A percentile compares a stretch with the other conserved stretches of the same genome.
Evolutionary conservation across 164 flowering plant species (phyloP).

Genomic region (Nelumbo lutea): DNA sequence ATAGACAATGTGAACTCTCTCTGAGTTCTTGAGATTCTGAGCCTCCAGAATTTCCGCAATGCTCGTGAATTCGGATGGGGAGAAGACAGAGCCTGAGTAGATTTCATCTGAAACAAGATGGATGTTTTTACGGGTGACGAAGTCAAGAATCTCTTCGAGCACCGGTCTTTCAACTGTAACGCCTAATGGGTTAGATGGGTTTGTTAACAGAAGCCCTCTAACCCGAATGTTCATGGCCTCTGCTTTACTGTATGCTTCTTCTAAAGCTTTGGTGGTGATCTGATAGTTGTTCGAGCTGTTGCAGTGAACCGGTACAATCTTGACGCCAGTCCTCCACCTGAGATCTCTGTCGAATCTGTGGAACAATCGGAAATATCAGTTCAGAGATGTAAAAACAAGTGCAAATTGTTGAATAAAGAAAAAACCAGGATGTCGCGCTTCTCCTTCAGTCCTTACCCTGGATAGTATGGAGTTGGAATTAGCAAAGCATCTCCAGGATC

Average conservation of each 20-base stretch:
- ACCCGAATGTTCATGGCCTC: constrained; percentile 1
- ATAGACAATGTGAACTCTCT: constrained; percentile 12
- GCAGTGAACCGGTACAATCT: constrained; percentile 12
- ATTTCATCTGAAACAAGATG: constrained; percentile 10
- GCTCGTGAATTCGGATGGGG: constrained; percentile 5
- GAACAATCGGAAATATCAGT: not conserved
- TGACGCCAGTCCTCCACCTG: constrained; percentile 14
- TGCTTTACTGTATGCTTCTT: constrained; percentile 4
- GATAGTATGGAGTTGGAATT: constrained; percentile 23
- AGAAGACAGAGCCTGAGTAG: constrained; percentile 10
- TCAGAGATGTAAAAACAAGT: no score
- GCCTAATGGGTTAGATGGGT: constrained; percentile 15
- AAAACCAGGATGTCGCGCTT: no score
- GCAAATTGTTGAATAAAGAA: not conserved
- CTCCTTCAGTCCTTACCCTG: constrained; percentile 13
- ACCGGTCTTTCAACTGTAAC: not conserved
- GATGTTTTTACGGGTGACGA: constrained; percentile 2
- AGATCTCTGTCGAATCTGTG: constrained; percentile 14
- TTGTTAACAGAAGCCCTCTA: constrained; percentile 9
- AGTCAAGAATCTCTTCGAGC: constrained; percentile 3
- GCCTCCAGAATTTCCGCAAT: constrained; percentile 3
- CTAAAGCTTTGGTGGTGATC: constrained; percentile 4
- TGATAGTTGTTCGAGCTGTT: constrained; percentile 11
- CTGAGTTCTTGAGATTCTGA: not conserved
- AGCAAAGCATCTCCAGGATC: constrained; percentile 75